Base-by-base conservation (phyloP, 352 stramenopile species). In the Pythium dissimile region DNA sequence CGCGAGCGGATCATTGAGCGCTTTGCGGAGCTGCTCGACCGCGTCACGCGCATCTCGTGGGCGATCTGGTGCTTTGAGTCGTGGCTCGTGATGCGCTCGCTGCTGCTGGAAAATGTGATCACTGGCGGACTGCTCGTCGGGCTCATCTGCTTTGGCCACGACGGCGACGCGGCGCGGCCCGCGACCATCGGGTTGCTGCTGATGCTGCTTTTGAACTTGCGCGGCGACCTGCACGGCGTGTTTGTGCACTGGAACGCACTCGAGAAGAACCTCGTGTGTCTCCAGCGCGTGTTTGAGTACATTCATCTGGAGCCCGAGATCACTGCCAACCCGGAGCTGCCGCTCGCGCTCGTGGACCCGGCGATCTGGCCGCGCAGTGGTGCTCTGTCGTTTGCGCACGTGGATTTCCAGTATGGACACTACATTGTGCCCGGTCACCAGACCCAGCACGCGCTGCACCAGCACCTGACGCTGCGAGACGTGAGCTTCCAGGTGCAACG, bases 401-500 rank as follows among this genome's bases (percentile, higher is more conserved):
- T 70, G 1, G 55, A 66, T 21, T 70, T 66, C 34, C 55, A 65
- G 35, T 70, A 70, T 34, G 18, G 20, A 1, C 32, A 38, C 39
- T 69, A 69, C 39, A 42, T 61, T 5, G 27, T 61, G 3, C 59
- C 59, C 9, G 50, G 59, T 6, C 59, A 61, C 16, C 44, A 61
- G 8, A 45, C 12, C 27, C 13, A 24, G 30, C 31, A 52, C 2
- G n/a, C 39, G 5, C 39, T 28, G 34, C 20, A 52, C 31, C 21
- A 6, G 9, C n/a, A 27, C 5, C 18, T 59, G 28, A 66, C 56
- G n/a, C 39, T 71, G n/a, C 46, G 42, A n/a, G 45, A 70, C 35
- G 56, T 70, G 35, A 62, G 31, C 18, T 41, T 91, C 93, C 35
- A 31, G 11, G 68, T 96, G 15, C 46, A 59, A 27, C 57, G 54